Evolutionary conservation across 345 rosid species (phyloP).

Genomic region (Excoecaria agallocha): DNA sequence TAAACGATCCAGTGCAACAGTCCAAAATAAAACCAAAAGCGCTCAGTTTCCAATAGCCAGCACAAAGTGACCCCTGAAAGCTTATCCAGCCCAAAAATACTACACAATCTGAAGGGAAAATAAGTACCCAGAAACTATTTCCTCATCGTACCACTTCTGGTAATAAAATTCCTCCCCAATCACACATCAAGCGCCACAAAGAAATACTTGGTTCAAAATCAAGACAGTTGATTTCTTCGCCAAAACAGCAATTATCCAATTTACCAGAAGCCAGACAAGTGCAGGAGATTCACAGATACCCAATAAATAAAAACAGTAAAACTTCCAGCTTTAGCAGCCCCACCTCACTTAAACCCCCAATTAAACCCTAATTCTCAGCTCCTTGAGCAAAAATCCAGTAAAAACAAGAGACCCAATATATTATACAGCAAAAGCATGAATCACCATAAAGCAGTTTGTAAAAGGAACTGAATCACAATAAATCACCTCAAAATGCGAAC

Average conservation of each 20-base stretch:
- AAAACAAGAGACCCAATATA: slow-evolving; percentile 10
- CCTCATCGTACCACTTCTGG: slow-evolving; percentile 12
- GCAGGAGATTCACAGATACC: not conserved
- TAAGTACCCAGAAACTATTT: slow-evolving; percentile 10
- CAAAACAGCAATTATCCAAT: not conserved
- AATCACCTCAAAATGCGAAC: slow-evolving; percentile 13
- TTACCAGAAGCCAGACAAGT: not conserved
- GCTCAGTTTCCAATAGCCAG: not conserved
- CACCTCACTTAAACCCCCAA: slow-evolving; percentile 10
- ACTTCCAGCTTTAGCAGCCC: slow-evolving; percentile 10
- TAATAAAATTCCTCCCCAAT: slow-evolving; percentile 7
- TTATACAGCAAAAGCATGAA: slow-evolving; percentile 3
- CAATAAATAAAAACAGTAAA: slow-evolving; percentile 1
- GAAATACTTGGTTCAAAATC: not conserved
- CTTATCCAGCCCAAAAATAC: slow-evolving; percentile 8
- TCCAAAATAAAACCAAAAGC: slow-evolving; percentile 12
- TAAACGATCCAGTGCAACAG: slow-evolving; percentile 47
- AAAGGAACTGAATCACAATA: slow-evolving; percentile 13
- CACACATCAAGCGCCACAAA: not conserved
- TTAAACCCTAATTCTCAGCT: slow-evolving; percentile 32
- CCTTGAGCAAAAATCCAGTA: slow-evolving; percentile 15
- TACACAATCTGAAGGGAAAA: slow-evolving; percentile 3
- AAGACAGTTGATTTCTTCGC: slow-evolving; percentile 4
- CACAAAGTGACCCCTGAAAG: slow-evolving; percentile 1
- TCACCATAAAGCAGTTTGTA: slow-evolving; percentile 2